These are phyloP conservation scores for Suillus weaverae DNA, from an alignment of 768 basidiomycete species.

Conservation along the genomic window DNA sequence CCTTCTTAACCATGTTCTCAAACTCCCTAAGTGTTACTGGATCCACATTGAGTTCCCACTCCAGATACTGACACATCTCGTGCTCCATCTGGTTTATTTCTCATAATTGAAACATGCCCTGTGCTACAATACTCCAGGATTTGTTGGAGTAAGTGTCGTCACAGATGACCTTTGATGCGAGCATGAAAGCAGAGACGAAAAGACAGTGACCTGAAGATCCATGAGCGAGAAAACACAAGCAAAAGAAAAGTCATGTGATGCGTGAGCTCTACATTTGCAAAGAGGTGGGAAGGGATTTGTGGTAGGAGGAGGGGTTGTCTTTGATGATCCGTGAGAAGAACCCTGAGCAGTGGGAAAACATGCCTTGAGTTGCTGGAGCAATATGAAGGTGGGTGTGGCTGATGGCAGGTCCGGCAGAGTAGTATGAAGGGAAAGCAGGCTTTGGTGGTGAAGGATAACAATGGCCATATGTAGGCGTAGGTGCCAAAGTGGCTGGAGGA, in stretches of 20 bases:
- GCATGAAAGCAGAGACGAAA: slow-evolving; percentile 76
- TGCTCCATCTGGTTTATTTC: slow-evolving; percentile 85
- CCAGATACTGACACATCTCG: slow-evolving; percentile 84
- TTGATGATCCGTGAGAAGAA: too few relatives aligned
- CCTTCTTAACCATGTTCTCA: slow-evolving; percentile 56
- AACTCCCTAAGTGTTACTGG: slow-evolving; percentile 59
- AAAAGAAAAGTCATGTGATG: too few relatives aligned
- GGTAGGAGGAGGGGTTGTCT: too few relatives aligned
- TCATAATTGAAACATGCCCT: slow-evolving; percentile 75
- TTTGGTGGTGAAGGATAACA: too few relatives aligned
- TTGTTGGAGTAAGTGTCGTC: slow-evolving; percentile 95
- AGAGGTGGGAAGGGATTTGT: too few relatives aligned
- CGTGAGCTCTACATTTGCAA: too few relatives aligned
- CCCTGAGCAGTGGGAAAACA: slow-evolving; percentile 77
- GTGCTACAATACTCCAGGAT: slow-evolving; percentile 88
- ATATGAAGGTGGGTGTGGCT: too few relatives aligned
- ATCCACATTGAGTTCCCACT: slow-evolving; percentile 87
- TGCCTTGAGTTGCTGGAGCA: slow-evolving; percentile 65
- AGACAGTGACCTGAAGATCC: slow-evolving; percentile 72
- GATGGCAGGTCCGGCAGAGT: too few relatives aligned
- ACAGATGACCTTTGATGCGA: slow-evolving; percentile 76
- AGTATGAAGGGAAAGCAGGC: background rate
- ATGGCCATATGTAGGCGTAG: too few relatives aligned
- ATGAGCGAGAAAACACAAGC: too few relatives aligned
- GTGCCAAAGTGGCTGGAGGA: too few relatives aligned